phyloP scores from a whole-genome alignment of 2,329 filamentous ascomycete genomes.

The Diaporthe sp. region DNA sequence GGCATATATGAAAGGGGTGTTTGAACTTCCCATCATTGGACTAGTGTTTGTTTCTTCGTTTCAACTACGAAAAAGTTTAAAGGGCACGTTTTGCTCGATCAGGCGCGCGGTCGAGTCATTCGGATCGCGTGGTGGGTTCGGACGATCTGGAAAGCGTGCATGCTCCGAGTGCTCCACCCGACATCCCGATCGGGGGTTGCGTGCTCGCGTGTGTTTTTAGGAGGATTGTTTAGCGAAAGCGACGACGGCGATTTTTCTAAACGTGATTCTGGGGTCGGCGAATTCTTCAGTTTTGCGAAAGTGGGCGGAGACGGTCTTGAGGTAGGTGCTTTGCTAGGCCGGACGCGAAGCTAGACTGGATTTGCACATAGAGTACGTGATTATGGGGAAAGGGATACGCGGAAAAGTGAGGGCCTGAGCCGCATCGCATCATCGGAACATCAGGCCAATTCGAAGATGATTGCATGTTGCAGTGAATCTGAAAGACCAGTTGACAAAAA shows the following conservation, averaged over 20 bases:
- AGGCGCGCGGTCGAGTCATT: constrained; percentile 4
- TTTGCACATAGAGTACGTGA: no score
- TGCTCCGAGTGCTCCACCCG: neutral
- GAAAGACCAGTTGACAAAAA: no score
- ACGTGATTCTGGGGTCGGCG: neutral
- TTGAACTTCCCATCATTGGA: constrained; percentile 1
- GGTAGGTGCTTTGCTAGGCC: neutral
- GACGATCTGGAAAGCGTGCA: neutral
- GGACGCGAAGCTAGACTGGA: neutral
- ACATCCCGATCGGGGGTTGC: neutral
- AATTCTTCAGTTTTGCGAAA: neutral
- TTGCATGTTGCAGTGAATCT: neutral
- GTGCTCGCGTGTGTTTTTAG: neutral
- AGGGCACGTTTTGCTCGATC: neutral
- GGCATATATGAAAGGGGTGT: neutral
- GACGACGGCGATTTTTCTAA: neutral
- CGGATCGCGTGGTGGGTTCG: neutral
- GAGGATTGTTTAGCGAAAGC: neutral
- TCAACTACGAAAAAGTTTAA: neutral
- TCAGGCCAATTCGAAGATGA: neutral
- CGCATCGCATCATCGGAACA: neutral
- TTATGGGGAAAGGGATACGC: neutral
- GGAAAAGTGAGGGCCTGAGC: neutral
- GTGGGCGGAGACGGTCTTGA: neutral
- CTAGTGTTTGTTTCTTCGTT: constrained; percentile 20